phyloP scores from a whole-genome alignment of 2,329 filamentous ascomycete species.

The Fusarium acutatum region DNA sequence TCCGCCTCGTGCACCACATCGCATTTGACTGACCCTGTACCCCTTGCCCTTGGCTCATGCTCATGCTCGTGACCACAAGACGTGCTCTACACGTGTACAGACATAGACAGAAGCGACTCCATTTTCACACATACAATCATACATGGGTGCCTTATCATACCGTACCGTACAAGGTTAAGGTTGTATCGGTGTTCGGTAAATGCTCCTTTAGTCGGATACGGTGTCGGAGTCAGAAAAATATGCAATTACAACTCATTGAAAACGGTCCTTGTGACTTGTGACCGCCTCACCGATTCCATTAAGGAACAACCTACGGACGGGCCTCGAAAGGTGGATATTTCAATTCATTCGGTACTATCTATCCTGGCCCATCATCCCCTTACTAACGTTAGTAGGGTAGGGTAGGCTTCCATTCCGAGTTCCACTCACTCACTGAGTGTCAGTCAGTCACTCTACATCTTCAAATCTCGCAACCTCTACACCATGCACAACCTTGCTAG shows the following conservation, averaged over 20 bases:
- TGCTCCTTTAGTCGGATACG: neutral
- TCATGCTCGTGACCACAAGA: constrained; percentile 7
- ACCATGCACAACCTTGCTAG: constrained; percentile 27
- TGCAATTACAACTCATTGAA: constrained; percentile 31
- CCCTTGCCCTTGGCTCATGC: neutral
- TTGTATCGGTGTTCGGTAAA: constrained; percentile 3
- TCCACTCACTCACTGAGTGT: constrained; percentile 15
- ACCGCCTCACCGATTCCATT: constrained; percentile 31
- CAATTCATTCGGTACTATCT: constrained; percentile 11
- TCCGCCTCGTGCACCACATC: neutral
- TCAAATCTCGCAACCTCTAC: constrained; percentile 36
- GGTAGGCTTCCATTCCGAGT: constrained; percentile 30
- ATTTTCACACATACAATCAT: constrained; percentile 1
- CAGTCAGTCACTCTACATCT: constrained; percentile 28
- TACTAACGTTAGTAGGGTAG: neutral
- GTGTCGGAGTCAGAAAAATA: constrained; percentile 1
- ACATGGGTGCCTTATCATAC: constrained; percentile 18
- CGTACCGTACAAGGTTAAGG: neutral
- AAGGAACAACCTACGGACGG: neutral
- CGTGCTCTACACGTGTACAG: constrained; percentile 19
- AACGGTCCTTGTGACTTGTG: constrained; percentile 10
- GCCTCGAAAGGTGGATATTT: constrained; percentile 16
- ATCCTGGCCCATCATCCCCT: neutral
- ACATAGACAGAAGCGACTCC: constrained; percentile 3
- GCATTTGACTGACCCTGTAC: neutral